Conservation (phyloP, 202 grass and related monocot genomes). For the Panicum virgatum region DNA sequence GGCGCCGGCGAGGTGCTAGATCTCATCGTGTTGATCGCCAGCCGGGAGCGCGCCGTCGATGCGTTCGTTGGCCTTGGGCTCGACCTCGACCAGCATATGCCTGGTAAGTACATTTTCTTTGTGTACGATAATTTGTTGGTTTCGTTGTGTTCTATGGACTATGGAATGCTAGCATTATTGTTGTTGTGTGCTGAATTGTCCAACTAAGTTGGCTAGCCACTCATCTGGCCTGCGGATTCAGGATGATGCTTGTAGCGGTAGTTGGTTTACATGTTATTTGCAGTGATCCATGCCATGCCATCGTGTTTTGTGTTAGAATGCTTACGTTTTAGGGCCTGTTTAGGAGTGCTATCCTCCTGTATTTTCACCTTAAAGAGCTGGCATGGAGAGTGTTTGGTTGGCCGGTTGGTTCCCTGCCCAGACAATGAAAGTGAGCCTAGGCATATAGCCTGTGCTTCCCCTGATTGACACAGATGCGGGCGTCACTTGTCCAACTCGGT, state of each 20-base stretch:
- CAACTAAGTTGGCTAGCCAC: background rate
- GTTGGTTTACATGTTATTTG: background rate
- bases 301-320: background rate
- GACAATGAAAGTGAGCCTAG: background rate
- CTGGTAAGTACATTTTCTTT: constrained; percentile 15
- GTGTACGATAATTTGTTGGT: background rate
- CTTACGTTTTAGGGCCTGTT: background rate
- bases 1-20: constrained; percentile 30
- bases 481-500: background rate
- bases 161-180: background rate
- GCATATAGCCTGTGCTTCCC: background rate
- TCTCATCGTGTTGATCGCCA: constrained; percentile 32
- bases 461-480: background rate
- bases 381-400: background rate
- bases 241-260: background rate
- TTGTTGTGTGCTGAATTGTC: background rate
- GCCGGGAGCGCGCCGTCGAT: constrained; percentile 45
- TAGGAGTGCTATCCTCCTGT: background rate
- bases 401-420: too few species aligned
- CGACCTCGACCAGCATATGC: constrained; percentile 40
- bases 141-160: background rate
- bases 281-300: background rate
- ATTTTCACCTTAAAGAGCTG: background rate
- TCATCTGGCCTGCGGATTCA: background rate
- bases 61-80: constrained; percentile 43